Base-by-base conservation (phyloP, 805 yeast species). In the Barnettozyma wickerhamii region DNA sequence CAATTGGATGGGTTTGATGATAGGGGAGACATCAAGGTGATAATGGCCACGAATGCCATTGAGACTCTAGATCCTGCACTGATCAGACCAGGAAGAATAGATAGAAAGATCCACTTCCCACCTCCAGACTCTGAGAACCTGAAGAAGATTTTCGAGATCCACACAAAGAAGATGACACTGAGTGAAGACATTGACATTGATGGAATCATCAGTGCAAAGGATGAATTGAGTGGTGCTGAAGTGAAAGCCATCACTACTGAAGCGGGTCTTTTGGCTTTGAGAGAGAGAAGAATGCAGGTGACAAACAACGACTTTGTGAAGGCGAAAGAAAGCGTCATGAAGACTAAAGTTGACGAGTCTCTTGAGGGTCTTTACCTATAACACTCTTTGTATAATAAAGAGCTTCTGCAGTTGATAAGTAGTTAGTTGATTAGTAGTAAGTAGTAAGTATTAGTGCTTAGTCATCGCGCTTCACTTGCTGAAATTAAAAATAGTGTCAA, bases 221-320 rank as follows among this genome's bases (percentile, higher is more conserved):
- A 91, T 62, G 98, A 93, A 43, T 72, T 93, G 48, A 86, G 96
- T 9, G 98, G 98, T 46, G 98, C 98, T 4, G 98, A 91, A 64
- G 93, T 91, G 52, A 91, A 91, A 68, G 98, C 97, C 42, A 88
- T 91, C 49, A 89, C 97, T 63, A 90, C 98, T 1, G 98, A 91
- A 63, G 97, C 98, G 2, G 98, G 98, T 42, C 74, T 91, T 67
- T 75, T 89, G 58, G 98, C 98, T 1, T 72, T 91, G 59, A 81
- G 98, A 65, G 98, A 91, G 64, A 82, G 98, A 65, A 79, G 98
- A 68, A 91, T 91, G 96, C 95, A 89, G 68, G 98, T 91, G 30
- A 87, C 91, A 27, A 93, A 90, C 21, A 87, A 85, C 47, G 99
- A 91, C 62, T 91, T 91, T 70, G 82, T 84, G 63, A 80, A 81